These are phyloP conservation scores for Aristolochia californica DNA, from an alignment of 164 flowering plant species.

Conservation along the genomic window DNA sequence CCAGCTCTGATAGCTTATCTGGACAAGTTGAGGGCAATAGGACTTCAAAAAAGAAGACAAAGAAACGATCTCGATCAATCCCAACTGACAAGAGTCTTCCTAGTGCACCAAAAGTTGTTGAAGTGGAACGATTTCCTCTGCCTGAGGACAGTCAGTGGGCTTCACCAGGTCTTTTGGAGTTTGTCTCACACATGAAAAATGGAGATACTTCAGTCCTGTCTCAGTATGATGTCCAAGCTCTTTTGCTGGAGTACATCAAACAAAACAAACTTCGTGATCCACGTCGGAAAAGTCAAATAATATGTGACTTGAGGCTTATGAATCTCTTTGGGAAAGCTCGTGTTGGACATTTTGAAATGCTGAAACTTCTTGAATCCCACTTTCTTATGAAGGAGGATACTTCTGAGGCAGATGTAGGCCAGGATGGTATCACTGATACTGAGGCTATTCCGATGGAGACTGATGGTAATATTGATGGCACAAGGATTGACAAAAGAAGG, in stretches of 20 bases:
- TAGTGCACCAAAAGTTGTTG: conserved; percentile 11
- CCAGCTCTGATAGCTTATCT: conserved; percentile 46
- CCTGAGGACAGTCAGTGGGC: conserved; percentile 61
- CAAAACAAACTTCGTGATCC: conserved; percentile 87
- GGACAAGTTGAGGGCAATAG: conserved; percentile 29
- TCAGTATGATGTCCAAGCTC: conserved; percentile 77
- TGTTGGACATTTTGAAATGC: conserved; percentile 95
- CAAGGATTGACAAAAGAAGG: conserved; percentile 43
- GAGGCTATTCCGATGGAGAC: conserved; percentile 47
- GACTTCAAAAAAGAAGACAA: conserved; percentile 41
- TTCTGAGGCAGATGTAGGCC: conserved; percentile 34
- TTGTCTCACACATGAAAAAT: conserved; percentile 79
- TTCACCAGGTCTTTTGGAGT: conserved; percentile 81
- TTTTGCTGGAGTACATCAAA: conserved; percentile 76
- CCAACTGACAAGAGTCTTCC: conserved; percentile 24
- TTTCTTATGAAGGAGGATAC: conserved; percentile 56
- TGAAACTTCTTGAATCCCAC: conserved; percentile 87
- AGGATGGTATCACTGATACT: conserved; percentile 54
- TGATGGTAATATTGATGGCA: conserved; percentile 38
- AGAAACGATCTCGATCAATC: conserved; percentile 32
- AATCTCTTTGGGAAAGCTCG: conserved; percentile 75
- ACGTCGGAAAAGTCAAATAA: conserved; percentile 69
- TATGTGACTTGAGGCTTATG: conserved; percentile 76
- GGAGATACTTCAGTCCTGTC: conserved; percentile 65
- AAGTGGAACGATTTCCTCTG: conserved; percentile 18